Evolutionary conservation across 2,329 filamentous ascomycete genomes (phyloP).

Genomic region (Colletotrichum destructivum): DNA sequence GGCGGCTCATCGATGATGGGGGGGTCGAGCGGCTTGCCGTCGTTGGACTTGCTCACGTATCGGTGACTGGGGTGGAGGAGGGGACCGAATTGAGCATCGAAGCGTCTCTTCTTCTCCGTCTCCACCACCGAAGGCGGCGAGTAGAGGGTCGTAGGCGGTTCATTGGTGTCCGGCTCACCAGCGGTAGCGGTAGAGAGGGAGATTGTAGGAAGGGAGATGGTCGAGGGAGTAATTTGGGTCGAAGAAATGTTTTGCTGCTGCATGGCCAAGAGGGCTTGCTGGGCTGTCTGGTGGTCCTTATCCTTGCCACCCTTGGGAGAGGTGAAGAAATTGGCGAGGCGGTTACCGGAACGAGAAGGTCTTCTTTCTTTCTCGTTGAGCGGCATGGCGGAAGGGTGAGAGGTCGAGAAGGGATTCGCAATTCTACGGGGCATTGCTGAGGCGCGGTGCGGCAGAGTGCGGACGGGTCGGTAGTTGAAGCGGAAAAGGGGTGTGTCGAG

Average conservation of each 20-base stretch:
- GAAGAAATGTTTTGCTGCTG: slow-evolving; percentile 73
- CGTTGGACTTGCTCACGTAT: slow-evolving; percentile 88
- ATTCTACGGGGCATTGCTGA: slow-evolving; percentile 73
- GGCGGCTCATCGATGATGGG: slow-evolving; percentile 95
- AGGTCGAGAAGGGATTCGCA: slow-evolving; percentile 69
- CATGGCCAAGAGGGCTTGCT: slow-evolving; percentile 78
- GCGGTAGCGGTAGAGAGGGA: slow-evolving; percentile 89
- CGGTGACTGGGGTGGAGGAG: slow-evolving; percentile 84
- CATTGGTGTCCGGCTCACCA: slow-evolving; percentile 79
- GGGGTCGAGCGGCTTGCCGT: slow-evolving; percentile 81
- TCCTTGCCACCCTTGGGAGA: slow-evolving; percentile 72
- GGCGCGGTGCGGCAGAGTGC: slow-evolving; percentile 32
- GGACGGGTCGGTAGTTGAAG: slow-evolving; percentile 17
- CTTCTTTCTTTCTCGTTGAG: slow-evolving; percentile 70
- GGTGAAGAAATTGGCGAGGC: slow-evolving; percentile 86
- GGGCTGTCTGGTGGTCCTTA: slow-evolving; percentile 75
- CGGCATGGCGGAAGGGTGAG: slow-evolving; percentile 62
- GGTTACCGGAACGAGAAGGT: slow-evolving; percentile 72
- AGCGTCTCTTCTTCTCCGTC: slow-evolving; percentile 79
- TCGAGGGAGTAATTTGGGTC: slow-evolving; percentile 78
- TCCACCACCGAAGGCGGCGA: slow-evolving; percentile 90
- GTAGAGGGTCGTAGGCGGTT: slow-evolving; percentile 84
- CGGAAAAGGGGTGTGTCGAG: slow-evolving; percentile 23
- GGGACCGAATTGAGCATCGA: slow-evolving; percentile 93
- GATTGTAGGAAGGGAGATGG: slow-evolving; percentile 88